Evolutionary conservation across 768 basidiomycete genomes (phyloP).

Genomic region (Cystofilobasidium capitatum): DNA sequence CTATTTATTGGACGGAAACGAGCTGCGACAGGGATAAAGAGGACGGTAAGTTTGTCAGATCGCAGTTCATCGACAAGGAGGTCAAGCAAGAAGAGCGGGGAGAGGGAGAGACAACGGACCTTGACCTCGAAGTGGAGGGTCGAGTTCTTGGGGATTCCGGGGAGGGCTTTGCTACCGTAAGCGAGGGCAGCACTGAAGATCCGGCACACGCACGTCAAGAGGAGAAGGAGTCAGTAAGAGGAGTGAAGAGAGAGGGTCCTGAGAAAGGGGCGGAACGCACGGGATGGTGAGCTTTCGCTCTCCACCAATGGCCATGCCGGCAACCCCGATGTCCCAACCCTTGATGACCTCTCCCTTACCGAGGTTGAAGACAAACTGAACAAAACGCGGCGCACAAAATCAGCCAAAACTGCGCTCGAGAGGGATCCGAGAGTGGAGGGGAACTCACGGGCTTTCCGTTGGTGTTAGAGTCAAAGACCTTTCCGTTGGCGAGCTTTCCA

Average conservation of each 20-base stretch:
- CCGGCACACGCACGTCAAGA: no score
- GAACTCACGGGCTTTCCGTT: constrained; percentile 59
- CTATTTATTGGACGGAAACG: constrained; percentile 25
- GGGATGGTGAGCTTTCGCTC: constrained; percentile 74
- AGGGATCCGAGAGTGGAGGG: background rate
- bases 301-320: constrained; percentile 79
- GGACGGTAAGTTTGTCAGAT: background rate
- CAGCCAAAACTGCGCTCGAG: background rate
- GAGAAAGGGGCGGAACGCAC: constrained; percentile 55
- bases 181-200: constrained; percentile 40
- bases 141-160: constrained; percentile 44
- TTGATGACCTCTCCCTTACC: constrained; percentile 89
- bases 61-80: background rate
- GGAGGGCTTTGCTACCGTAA: constrained; percentile 45
- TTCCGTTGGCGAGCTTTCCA: constrained; percentile 50
- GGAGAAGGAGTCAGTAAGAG: background rate
- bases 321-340: constrained; percentile 83
- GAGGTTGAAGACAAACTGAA: constrained; percentile 55
- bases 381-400: constrained; percentile 42
- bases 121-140: constrained; percentile 61
- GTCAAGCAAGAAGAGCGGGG: background rate
- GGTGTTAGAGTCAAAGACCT: constrained; percentile 61
- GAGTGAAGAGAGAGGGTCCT: background rate
- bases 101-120: constrained; percentile 6
- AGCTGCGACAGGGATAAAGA: background rate